Percentiles rank a stretch among this genome's conserved stretches.
Evolutionary conservation across 1,284 basidiomycete species (phyloP).

Genomic region (Wolfiporia cocos): DNA sequence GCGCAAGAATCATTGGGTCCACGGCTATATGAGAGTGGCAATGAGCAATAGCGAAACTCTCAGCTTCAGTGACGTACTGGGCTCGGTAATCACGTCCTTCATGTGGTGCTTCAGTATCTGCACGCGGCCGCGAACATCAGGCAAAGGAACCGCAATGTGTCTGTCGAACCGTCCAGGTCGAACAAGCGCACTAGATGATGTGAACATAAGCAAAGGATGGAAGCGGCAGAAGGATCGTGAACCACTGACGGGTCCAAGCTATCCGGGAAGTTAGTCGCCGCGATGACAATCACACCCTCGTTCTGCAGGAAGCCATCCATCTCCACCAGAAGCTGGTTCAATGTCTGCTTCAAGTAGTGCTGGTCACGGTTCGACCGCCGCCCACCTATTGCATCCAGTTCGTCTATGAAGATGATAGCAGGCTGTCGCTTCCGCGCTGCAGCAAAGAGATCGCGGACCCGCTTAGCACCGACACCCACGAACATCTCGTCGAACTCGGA

Average conservation of each 20-base stretch:
- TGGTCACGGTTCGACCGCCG: conserved; percentile 88
- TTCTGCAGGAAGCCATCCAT: conserved; percentile 91
- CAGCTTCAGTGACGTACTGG: conserved; percentile 33
- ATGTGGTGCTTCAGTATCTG: conserved; percentile 91
- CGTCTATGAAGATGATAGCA: conserved; percentile 93
- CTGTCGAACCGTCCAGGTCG: conserved; percentile 94
- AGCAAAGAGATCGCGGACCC: conserved; percentile 93
- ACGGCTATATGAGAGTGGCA: conserved; percentile 43
- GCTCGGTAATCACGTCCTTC: conserved; percentile 65
- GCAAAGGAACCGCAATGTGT: conserved; percentile 83
- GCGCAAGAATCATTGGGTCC: conserved; percentile 80
- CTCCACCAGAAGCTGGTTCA: conserved; percentile 93
- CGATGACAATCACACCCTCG: conserved; percentile 91
- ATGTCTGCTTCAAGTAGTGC: conserved; percentile 86
- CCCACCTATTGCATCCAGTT: conserved; percentile 89
- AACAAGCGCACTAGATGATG: conserved; percentile 59
- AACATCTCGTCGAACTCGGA: conserved; percentile 99
- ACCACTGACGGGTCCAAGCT: conserved; percentile 76
- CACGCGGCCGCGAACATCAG: conserved; percentile 82
- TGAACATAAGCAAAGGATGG: neutral
- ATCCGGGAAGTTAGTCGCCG: conserved; percentile 94
- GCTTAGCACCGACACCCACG: conserved; percentile 93
- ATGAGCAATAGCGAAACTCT: neutral
- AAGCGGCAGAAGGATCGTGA: too few species aligned
- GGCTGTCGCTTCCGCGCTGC: conserved; percentile 94